Conservation (phyloP, 2,329 filamentous ascomycete species). For the Fusarium nygamai region DNA sequence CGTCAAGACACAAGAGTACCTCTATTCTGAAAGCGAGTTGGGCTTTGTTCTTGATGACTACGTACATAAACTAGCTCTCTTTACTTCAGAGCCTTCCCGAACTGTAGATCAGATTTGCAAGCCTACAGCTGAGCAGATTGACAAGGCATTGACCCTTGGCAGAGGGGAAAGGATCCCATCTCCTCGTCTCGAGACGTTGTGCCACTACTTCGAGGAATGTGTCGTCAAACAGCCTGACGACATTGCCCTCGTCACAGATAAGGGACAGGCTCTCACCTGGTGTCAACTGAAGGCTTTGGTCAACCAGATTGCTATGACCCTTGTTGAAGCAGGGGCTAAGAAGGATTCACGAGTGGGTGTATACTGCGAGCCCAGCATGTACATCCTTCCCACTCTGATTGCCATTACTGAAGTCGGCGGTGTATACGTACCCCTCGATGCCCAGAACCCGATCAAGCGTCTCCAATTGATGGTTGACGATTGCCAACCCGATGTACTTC, state of each 20-base stretch:
- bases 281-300: not conserved
- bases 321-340: not conserved
- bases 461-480: not conserved
- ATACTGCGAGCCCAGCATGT: not conserved
- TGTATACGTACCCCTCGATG: not conserved
- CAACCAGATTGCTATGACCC: not conserved
- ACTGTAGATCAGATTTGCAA: not conserved
- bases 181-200: not conserved
- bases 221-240: not conserved
- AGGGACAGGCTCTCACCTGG: not conserved
- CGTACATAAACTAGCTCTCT: not conserved
- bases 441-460: conserved; percentile 1
- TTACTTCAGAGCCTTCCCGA: not conserved
- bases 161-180: not conserved
- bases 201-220: not conserved
- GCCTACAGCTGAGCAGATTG: not conserved
- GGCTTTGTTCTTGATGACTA: not conserved
- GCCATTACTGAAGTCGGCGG: not conserved
- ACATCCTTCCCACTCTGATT: not conserved
- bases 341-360: not conserved
- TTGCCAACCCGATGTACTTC: not conserved
- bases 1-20: not conserved
- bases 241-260: not conserved
- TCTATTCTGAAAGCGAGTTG: not conserved
- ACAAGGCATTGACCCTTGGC: not conserved